These are phyloP conservation scores for Gymnopus androsaceus DNA, from an alignment of 1,284 basidiomycete genomes.

Conservation along the genomic window DNA sequence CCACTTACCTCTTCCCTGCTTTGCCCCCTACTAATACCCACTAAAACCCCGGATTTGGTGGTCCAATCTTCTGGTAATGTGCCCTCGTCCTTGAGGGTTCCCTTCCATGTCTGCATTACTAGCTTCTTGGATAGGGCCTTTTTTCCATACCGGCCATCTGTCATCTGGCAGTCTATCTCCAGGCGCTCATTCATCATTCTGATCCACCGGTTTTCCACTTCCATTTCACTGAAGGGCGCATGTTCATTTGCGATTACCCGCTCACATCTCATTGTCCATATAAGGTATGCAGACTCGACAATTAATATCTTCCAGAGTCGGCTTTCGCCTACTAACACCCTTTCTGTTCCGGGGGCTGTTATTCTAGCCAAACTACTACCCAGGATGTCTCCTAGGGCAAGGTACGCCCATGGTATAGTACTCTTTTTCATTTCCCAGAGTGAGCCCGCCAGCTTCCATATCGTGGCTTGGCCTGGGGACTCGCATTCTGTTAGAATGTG, in stretches of 20 bases:
- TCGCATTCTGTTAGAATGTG: constrained; percentile 32
- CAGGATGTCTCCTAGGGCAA: constrained; percentile 12
- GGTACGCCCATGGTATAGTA: not conserved
- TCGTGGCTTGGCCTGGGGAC: constrained; percentile 17
- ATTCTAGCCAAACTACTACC: constrained; percentile 11
- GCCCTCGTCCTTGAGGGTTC: constrained; percentile 10
- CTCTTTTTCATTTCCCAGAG: constrained; percentile 15
- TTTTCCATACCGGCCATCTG: constrained; percentile 13
- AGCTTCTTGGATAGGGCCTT: constrained; percentile 12
- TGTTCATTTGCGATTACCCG: constrained; percentile 6
- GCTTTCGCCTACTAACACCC: not conserved
- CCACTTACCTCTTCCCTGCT: not conserved
- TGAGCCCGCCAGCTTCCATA: constrained; percentile 24
- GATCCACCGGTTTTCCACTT: constrained; percentile 16
- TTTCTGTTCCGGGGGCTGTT: not conserved
- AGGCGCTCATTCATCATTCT: constrained; percentile 14
- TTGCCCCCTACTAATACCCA: constrained; percentile 19
- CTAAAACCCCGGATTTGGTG: constrained; percentile 20
- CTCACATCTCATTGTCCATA: constrained; percentile 22
- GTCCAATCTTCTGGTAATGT: constrained; percentile 21
- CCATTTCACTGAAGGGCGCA: not conserved
- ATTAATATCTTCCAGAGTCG: constrained; percentile 32
- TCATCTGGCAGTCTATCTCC: constrained; percentile 13
- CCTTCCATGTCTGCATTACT: constrained; percentile 17
- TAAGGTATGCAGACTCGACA: constrained; percentile 30